Percentiles rank a stretch among this genome's conserved stretches.
These are phyloP conservation scores for Yamadazyma friedrichii DNA, from an alignment of 1,139 yeast genomes.

Conservation along the genomic window DNA sequence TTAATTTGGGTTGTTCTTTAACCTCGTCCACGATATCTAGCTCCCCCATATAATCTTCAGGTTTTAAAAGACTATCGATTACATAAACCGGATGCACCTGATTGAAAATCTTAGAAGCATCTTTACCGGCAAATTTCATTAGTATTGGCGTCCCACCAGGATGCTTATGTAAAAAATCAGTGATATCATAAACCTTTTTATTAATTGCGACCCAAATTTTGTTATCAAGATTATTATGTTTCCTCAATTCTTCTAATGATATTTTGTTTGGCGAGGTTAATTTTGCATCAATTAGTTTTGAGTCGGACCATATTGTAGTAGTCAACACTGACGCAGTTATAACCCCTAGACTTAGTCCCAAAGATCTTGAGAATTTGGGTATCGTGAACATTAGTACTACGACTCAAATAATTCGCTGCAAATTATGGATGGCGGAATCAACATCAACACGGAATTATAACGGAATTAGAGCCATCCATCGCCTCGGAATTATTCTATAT, in stretches of 20 bases:
- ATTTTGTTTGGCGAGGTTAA: neutral
- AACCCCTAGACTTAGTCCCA: conserved; percentile 1
- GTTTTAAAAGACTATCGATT: conserved; percentile 8
- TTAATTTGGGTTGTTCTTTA: conserved; percentile 2
- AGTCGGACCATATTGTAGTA: conserved; percentile 2
- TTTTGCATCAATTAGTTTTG: neutral
- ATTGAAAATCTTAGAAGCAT: conserved; percentile 21
- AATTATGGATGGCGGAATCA: too few relatives aligned
- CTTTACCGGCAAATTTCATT: conserved; percentile 26
- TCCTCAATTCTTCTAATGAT: conserved; percentile 6
- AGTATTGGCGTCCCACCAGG: conserved; percentile 29
- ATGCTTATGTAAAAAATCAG: conserved; percentile 23
- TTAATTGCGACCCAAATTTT: conserved; percentile 26
- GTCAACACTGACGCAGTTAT: conserved; percentile 3
- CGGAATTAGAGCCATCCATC: too few relatives aligned
- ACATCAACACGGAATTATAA: too few relatives aligned
- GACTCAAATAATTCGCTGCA: neutral
- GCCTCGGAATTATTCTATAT: too few relatives aligned
- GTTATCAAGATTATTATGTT: conserved; percentile 4
- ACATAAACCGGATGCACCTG: conserved; percentile 10
- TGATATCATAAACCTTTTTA: conserved; percentile 28
- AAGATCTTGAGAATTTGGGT: conserved; percentile 1
- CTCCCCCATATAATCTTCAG: conserved; percentile 8
- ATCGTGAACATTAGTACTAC: neutral
- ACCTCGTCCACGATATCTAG: conserved; percentile 6